Percentiles rank a stretch among this genome's conserved stretches.
These are phyloP conservation scores for Sporothrix brunneoviolacea DNA, from an alignment of 2,329 filamentous ascomycete genomes.

Conservation along the genomic window DNA sequence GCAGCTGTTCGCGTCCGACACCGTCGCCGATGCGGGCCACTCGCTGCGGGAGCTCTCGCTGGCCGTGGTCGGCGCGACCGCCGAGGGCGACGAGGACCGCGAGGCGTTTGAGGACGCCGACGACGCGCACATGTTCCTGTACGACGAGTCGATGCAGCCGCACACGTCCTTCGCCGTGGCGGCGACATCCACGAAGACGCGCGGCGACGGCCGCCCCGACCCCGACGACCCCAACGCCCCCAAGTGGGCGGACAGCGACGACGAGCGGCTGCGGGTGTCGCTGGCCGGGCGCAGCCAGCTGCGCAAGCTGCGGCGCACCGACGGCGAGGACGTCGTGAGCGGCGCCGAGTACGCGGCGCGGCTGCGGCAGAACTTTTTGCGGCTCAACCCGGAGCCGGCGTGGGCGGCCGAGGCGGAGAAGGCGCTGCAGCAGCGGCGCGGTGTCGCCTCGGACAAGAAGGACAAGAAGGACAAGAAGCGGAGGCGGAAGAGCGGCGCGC, in stretches of 20 bases:
- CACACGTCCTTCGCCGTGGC: neutral
- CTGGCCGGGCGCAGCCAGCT: constrained; percentile 68
- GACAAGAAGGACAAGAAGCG: constrained; percentile 16
- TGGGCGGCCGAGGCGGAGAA: constrained; percentile 51
- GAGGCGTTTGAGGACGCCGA: constrained; percentile 41
- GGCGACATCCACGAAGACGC: constrained; percentile 22
- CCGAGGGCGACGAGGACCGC: constrained; percentile 13
- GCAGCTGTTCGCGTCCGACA: constrained; percentile 57
- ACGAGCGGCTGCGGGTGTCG: constrained; percentile 79
- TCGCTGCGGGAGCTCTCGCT: constrained; percentile 29
- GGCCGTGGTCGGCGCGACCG: constrained; percentile 18
- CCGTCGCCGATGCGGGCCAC: constrained; percentile 28
- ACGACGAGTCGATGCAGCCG: constrained; percentile 46
- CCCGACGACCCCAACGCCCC: constrained; percentile 40
- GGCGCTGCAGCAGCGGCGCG: constrained; percentile 45
- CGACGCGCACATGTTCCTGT: constrained; percentile 79
- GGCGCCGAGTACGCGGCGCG: constrained; percentile 80
- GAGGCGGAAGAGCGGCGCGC: constrained; percentile 41
- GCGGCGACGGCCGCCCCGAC: constrained; percentile 25
- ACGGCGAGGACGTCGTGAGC: constrained; percentile 77
- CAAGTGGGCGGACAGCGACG: constrained; percentile 93
- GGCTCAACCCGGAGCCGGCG: constrained; percentile 51
- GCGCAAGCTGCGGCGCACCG: constrained; percentile 73
- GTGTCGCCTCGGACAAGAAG: too few species aligned
- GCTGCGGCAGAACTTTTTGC: constrained; percentile 68